Base-by-base conservation (phyloP, 208 protist species). In the Wallacemonas rigidus region DNA sequence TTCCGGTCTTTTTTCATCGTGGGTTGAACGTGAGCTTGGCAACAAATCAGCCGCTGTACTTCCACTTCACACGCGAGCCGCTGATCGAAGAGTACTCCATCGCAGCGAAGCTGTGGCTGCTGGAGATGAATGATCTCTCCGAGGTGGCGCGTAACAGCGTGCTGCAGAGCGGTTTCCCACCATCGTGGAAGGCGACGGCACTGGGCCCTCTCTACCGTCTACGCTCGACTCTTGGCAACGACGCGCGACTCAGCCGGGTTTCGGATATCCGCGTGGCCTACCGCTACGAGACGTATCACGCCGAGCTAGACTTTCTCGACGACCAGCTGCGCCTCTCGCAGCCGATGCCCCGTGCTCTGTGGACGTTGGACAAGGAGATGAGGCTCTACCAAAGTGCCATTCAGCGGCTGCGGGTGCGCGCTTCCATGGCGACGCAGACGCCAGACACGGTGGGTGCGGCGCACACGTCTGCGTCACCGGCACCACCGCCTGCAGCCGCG, bases 81-180 rank as follows among this genome's bases (percentile, higher is more conserved):
- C 87, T 99, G 3, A 94, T 99, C 48, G 98, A 99, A 81, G 99
- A 99, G 85, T 99, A 99, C 82, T 92, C 87, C 67, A 97, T 99
- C 68, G 98, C 98, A 0, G 90, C 96, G n/a, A 99, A 99, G 83
- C 80, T 99, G 60, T 99, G 95, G 94, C 85, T 97, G 72, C 86
- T 99, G n/a, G 93, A 95, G 67, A 92, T 97, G 44, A 94, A 94
- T 71, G 98, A 99, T 77, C 81, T 99, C 35, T 99, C 95, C 61
- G 99, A 99, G 80, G 98, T 99, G 64, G 98, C 98, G n/a, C 92
- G 97, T 40, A 99, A 99, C 79, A 95, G 82, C 43, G 98, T 99
- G 4, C 74, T 98, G 26, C 94, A 98, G 77, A 94, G 87, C 71
- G 98, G 98, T 38, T 99, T 99, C 69, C 90, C 97, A 53, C 86